Evolutionary conservation across 208 protist genomes (phyloP).

Genomic region (Acanthamoeba lugdunensis): DNA sequence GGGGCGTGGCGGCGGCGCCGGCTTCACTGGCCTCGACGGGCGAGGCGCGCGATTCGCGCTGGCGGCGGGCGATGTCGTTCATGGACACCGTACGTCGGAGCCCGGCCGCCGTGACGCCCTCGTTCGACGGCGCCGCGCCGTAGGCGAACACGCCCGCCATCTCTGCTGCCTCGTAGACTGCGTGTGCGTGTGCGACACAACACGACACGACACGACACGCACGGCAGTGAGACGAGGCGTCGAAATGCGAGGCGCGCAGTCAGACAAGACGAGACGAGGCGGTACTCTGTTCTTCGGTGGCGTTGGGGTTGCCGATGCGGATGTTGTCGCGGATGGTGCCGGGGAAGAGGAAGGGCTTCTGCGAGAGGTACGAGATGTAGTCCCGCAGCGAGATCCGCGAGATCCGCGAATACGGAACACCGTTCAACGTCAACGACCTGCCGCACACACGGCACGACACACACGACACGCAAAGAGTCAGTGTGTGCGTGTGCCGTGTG

Average conservation of each 20-base stretch:
- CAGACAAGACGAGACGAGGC: not conserved
- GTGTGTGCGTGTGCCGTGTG: not conserved
- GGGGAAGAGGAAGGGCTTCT: constrained; percentile 82
- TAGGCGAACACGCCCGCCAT: constrained; percentile 81
- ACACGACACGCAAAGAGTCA: not conserved
- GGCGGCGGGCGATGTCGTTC: constrained; percentile 45
- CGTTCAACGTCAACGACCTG: constrained; percentile 76
- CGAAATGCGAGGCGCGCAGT: too few relatives aligned
- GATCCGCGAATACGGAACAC: constrained; percentile 74
- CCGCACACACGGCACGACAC: too few relatives aligned
- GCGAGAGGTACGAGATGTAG: constrained; percentile 80
- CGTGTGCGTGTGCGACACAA: not conserved
- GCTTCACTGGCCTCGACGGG: not conserved
- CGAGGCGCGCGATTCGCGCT: not conserved
- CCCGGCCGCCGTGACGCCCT: not conserved
- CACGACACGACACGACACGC: not conserved
- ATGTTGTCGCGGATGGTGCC: constrained; percentile 82
- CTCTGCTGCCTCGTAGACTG: constrained; percentile 75
- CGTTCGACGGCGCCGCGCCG: not conserved
- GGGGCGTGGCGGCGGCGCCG: not conserved
- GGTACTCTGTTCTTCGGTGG: constrained; percentile 75
- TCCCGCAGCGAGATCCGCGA: constrained; percentile 73
- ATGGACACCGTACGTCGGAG: constrained; percentile 23
- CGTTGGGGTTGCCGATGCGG: constrained; percentile 79
- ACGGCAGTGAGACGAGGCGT: not conserved